Conservation (phyloP, 1,284 basidiomycete genomes). For the Leccinum fuscescens region DNA sequence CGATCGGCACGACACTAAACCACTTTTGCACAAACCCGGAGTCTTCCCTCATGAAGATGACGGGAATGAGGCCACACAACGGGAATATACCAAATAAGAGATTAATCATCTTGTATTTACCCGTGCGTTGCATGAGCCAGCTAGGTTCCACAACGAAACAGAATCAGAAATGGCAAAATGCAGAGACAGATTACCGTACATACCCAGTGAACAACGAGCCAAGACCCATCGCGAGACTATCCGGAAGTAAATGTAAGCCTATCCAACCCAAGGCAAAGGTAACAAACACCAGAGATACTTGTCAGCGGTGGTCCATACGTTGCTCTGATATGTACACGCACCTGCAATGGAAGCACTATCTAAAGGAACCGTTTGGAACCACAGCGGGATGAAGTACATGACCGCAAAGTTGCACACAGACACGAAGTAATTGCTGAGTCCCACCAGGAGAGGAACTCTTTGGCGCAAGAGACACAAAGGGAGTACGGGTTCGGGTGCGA, state of each 20-base stretch:
- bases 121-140: constrained; percentile 17
- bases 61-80: constrained; percentile 18
- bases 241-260: constrained; percentile 18
- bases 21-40: constrained; percentile 23
- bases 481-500: constrained; percentile 14
- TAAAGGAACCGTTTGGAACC: constrained; percentile 79
- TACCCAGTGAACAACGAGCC: constrained; percentile 12
- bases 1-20: constrained; percentile 22
- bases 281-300: neutral
- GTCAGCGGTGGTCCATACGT: neutral
- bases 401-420: constrained; percentile 71
- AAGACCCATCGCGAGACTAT: constrained; percentile 17
- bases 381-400: constrained; percentile 79
- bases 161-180: neutral
- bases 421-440: constrained; percentile 37
- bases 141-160: neutral
- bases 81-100: constrained; percentile 17
- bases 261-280: neutral
- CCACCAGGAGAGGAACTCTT: constrained; percentile 14
- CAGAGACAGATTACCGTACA: neutral
- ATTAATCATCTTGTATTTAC: constrained; percentile 16
- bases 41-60: constrained; percentile 21
- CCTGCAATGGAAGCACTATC: constrained; percentile 61
- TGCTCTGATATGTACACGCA: constrained; percentile 18
- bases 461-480: constrained; percentile 10